Evolutionary conservation across 306 rosid species (phyloP), one percentile per base, ranked within the genome.

Genomic region (Vigna mungo): DNA sequence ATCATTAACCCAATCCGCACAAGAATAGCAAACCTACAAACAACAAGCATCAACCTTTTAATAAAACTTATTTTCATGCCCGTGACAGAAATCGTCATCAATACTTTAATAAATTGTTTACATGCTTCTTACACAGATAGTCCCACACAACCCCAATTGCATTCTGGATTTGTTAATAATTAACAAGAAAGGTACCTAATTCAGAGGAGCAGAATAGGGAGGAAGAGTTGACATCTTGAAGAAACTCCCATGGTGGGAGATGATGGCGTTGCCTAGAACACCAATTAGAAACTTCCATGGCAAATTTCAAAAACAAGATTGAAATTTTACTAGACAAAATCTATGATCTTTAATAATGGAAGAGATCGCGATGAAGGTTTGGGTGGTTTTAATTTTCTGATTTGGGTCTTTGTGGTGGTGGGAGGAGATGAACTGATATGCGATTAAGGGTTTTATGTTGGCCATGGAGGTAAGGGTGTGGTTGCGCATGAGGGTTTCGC

Each of bases 221-320:
- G 83, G 47, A 43, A 43, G 43, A 79, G 82, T 68, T 78, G 75
- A 86, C 68, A 83, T 55, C 44, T 71, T 81, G 76, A 89, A 69
- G 66, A 94, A 91, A 59, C 85, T 82, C 97, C 97, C 3, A 96
- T 91, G 67, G 97, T 94, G 36, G 98, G 97, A 53, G 98, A 91
- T 39, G 88, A 91, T 39, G 88, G 88, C 84, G 89, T n/a, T 16
- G 82, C 93, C 98, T 94, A 62, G 36, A 63, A 61, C 8, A 54
- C 18, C 64, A 44, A 44, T 44, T 39, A 0, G 23, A 1, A 41
- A 16, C 17, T n/a, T 44, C 41, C 11, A 25, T 41, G 11, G 8
- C 3, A 62, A 34, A 34, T 6, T 7, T 34, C 23, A 62, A 34
- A 20, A 34, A 0, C 61, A 55, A 20, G 4, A 55, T 20, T 21